These are phyloP conservation scores for Chimonanthus salicifolius DNA, from an alignment of 164 flowering plant genomes.

Conservation along the genomic window DNA sequence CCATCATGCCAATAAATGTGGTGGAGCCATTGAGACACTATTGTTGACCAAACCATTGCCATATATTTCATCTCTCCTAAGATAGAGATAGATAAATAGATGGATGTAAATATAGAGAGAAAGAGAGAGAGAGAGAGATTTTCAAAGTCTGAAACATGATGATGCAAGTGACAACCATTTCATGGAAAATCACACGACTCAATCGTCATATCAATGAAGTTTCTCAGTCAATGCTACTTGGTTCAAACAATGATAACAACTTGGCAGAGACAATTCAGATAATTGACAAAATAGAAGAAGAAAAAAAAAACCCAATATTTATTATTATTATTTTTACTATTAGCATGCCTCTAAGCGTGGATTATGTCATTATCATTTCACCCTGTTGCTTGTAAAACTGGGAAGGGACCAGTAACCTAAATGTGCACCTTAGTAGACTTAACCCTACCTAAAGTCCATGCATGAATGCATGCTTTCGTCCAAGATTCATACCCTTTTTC, in stretches of 20 bases:
- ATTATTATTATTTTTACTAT: too few species aligned
- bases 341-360: background rate
- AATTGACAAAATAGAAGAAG: too few species aligned
- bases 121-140: background rate
- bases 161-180: background rate
- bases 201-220: background rate
- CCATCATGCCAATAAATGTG: background rate
- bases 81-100: background rate
- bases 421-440: background rate
- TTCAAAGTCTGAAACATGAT: background rate
- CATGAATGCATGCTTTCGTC: too few species aligned
- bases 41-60: background rate
- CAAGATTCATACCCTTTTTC: too few species aligned
- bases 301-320: background rate
- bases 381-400: background rate
- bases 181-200: background rate
- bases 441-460: background rate
- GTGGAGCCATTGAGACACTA: background rate
- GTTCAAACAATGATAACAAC: background rate
- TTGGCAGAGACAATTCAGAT: background rate
- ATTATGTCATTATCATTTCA: background rate
- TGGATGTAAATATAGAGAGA: too few species aligned
- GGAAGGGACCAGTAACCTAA: background rate
- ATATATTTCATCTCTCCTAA: background rate
- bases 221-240: conserved; percentile 1